phyloP scores from a whole-genome alignment of 192 early-diverging fungal species.

The Backusella psychrophila region DNA sequence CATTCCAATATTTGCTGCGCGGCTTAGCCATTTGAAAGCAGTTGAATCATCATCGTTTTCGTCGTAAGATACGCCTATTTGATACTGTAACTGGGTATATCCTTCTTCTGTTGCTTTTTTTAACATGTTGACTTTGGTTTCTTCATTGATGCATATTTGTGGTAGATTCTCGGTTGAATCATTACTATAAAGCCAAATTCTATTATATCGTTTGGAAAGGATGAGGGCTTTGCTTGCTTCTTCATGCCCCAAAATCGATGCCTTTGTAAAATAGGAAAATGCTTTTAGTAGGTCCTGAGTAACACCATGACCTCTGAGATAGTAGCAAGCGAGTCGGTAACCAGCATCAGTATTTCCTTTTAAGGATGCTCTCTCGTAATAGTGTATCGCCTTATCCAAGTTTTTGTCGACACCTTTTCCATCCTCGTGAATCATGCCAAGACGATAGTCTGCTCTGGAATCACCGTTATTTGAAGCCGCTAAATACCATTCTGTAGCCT shows the following conservation, averaged over 20 bases:
- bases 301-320: background rate
- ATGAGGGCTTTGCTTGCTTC: background rate
- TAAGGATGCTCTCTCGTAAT: background rate
- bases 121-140: background rate
- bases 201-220: no score
- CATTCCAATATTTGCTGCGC: no score
- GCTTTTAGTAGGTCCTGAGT: background rate
- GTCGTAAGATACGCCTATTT: background rate
- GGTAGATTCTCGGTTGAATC: background rate
- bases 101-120: background rate
- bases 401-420: background rate
- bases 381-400: background rate
- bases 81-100: background rate
- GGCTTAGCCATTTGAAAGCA: no score
- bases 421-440: background rate
- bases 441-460: no score
- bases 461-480: no score
- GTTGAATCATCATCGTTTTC: no score
- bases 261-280: background rate
- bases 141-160: background rate
- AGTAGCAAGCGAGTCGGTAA: background rate
- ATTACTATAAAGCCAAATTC: no score
- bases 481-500: no score
- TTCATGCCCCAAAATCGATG: background rate
- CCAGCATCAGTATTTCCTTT: background rate